phyloP scores from a whole-genome alignment of 305 asterid genomes.

The Euphrasia arctica region DNA sequence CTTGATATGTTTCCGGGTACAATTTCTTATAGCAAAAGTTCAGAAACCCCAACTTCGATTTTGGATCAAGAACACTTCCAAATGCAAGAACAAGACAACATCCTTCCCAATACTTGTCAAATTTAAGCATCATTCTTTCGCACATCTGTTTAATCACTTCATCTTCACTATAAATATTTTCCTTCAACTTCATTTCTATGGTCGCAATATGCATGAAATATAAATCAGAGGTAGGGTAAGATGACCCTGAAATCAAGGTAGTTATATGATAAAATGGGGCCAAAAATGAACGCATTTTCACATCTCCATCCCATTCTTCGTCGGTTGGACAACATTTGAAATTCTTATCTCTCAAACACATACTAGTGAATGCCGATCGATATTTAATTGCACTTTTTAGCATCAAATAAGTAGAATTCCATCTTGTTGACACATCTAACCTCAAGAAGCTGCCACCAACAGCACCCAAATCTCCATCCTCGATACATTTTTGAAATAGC shows the following conservation, averaged over 20 bases:
- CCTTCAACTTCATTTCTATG: background rate
- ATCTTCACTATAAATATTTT: background rate
- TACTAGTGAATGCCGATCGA: background rate
- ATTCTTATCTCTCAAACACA: background rate
- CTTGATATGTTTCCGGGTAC: background rate
- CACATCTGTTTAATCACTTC: background rate
- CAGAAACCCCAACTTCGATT: background rate
- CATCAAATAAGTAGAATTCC: background rate
- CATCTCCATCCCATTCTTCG: background rate
- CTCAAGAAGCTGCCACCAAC: background rate
- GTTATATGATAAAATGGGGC: background rate
- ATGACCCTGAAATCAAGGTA: background rate
- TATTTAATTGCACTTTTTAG: background rate
- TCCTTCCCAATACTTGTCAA: background rate
- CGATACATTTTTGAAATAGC: no score
- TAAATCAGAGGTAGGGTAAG: background rate
- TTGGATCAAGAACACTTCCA: background rate
- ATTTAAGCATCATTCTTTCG: background rate
- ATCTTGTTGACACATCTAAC: background rate
- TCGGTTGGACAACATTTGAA: background rate
- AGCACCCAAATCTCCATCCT: no score
- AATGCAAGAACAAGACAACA: no score
- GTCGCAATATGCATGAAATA: no score
- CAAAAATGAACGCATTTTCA: background rate
- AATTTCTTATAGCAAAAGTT: background rate